Evolutionary conservation across 495 filamentous ascomycete genomes (phyloP), one percentile per base, ranked within the genome.

Genomic region (Penicillium ucsense): DNA sequence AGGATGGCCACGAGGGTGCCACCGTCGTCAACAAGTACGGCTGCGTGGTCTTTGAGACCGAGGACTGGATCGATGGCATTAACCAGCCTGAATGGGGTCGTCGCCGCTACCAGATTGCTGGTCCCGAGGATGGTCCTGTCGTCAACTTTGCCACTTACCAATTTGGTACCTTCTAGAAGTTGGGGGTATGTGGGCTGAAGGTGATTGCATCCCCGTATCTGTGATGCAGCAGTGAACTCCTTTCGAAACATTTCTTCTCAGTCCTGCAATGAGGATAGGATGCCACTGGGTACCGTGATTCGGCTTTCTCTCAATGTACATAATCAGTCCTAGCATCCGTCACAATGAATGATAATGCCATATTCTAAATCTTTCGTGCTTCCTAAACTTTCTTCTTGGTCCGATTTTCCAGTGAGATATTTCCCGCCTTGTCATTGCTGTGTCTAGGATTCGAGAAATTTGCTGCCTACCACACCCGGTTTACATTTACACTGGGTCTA

Each of bases 1-100:
- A 60, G 10, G 60, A 60, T n/a, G 67, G 65, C 5, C 57, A 67
- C 46, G 48, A 65, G 9, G 69, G 68, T 20, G 61, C 67, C 8
- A 57, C 60, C 5, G 62, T 52, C 38, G 59, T 78, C 34, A 65
- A 81, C 42, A 66, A 87, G 66, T 83, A 83, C 57, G 85, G 85
- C 29, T 91, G 84, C 57, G 41, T 88, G 41, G 84, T 88, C 29
- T 72, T 89, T 53, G 74, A 79, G 58, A 64, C 71, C 4, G 73
- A 78, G 55, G 72, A 66, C 35, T 91, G 81, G 79, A 89, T 91
- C 56, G 86, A 88, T 57, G 85, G 70, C 27, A 86, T 91, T 66
- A 89, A 89, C 62, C 70, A 89, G 47, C 86, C 85, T 6, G 70
- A 85, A 61, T 91, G 86, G 86, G 81, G 79, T 8, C 76, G 84